Evolutionary conservation across 768 basidiomycete genomes (phyloP), one percentile per base, ranked within the genome.

Genomic region (Panus rudis): DNA sequence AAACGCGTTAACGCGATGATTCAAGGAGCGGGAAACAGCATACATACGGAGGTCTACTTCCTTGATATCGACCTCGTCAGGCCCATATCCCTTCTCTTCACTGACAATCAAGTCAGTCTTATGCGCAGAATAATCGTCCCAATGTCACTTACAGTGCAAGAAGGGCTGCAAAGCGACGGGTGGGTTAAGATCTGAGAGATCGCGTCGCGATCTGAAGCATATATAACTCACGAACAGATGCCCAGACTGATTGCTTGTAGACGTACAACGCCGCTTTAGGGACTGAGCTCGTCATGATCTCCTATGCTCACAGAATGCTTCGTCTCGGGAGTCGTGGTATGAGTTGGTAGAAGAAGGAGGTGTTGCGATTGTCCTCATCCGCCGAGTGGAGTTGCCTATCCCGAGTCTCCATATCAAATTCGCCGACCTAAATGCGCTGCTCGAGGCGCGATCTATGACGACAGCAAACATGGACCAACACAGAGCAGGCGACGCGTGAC

Each of bases 251-350:
- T 2, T 54, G 42, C 4, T 74, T 70, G 43, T 63, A 74, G 61
- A 81, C 81, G 64, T 91, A 92, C 1, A 92, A 68, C 30, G 84
- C 77, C n/a, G 89, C 89, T 63, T 90, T 91, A 41, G 82, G 79
- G 39, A 82, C 49, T 37, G 10, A 10, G 33, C 6, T 7, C 10
- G 33, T 16, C 33, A 35, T 35, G 33, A 17, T 35, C n/a, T n/a
- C n/a, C n/a, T n/a, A n/a, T n/a, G n/a, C n/a, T n/a, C n/a, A n/a
- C n/a, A n/a, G n/a, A n/a, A n/a, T n/a, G n/a, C n/a, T n/a, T n/a
- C n/a, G n/a, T n/a, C n/a, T n/a, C n/a, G n/a, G n/a, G n/a, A n/a
- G n/a, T n/a, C n/a, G n/a, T n/a, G n/a, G n/a, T n/a, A n/a, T n/a
- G n/a, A n/a, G n/a, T n/a, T n/a, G n/a, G n/a, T n/a, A n/a, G n/a